Conservation (phyloP, 306 rosid genomes). For the Purshia tridentata region DNA sequence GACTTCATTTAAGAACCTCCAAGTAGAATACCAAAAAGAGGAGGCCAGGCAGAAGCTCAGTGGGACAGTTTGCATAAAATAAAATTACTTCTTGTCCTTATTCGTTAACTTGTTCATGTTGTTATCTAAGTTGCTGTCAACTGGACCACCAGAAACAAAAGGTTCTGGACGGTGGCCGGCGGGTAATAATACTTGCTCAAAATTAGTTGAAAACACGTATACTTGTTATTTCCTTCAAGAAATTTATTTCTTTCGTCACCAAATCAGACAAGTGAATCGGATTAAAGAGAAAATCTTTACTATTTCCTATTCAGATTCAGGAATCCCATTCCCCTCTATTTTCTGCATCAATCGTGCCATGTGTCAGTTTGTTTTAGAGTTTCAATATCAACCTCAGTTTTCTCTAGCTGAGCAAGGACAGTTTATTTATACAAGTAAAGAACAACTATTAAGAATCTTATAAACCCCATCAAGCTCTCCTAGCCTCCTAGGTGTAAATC, state of each 20-base stretch:
- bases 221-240: too few species aligned
- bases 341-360: too few species aligned
- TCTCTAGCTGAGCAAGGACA: too few species aligned
- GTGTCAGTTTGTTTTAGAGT: too few species aligned
- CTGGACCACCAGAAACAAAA: not conserved
- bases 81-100: not conserved
- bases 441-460: not conserved
- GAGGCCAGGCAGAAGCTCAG: not conserved
- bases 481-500: too few species aligned
- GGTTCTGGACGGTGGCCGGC: slow-evolving; percentile 10
- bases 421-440: not conserved
- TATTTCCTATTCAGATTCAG: too few species aligned
- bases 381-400: too few species aligned
- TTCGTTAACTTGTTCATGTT: not conserved
- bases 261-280: not conserved
- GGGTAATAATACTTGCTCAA: not conserved
- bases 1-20: not conserved
- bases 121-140: not conserved
- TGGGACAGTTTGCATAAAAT: not conserved
- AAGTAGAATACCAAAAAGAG: not conserved
- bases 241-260: too few species aligned
- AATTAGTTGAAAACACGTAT: not conserved
- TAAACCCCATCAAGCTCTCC: not conserved
- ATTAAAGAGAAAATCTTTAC: too few species aligned
- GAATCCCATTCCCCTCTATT: too few species aligned